Conservation (phyloP, 208 protist genomes). For the Tritrichomonas foetus region DNA sequence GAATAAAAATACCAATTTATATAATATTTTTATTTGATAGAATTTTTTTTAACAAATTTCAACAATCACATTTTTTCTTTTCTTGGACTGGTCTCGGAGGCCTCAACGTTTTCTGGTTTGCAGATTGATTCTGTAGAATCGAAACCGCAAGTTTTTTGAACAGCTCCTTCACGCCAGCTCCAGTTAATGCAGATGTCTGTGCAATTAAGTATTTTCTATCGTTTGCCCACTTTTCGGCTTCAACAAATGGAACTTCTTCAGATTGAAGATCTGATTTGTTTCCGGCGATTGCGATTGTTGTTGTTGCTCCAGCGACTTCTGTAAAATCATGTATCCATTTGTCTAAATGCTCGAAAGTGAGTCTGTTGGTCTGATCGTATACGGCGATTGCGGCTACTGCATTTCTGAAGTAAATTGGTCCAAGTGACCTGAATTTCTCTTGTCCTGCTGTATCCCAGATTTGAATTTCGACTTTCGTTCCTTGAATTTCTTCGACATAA, state of each 20-base stretch:
- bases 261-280: not conserved
- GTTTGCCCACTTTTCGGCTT: not conserved
- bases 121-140: too few species aligned
- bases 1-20: too few species aligned
- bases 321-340: not conserved
- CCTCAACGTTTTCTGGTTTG: too few species aligned
- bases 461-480: not conserved
- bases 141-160: too few species aligned
- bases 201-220: not conserved
- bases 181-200: not conserved
- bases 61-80: too few species aligned
- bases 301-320: not conserved
- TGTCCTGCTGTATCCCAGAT: slow-evolving; percentile 1
- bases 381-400: not conserved
- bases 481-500: not conserved
- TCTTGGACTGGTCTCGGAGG: too few species aligned
- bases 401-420: slow-evolving; percentile 25
- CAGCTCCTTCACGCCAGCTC: not conserved
- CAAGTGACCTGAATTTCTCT: slow-evolving; percentile 18
- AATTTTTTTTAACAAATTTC: too few species aligned
- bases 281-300: not conserved
- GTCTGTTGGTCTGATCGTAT: not conserved
- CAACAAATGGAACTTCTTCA: not conserved
- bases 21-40: too few species aligned
- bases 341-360: not conserved